Evolutionary conservation across 1,284 basidiomycete species (phyloP).

Genomic region (Ceratobasidium sp.): DNA sequence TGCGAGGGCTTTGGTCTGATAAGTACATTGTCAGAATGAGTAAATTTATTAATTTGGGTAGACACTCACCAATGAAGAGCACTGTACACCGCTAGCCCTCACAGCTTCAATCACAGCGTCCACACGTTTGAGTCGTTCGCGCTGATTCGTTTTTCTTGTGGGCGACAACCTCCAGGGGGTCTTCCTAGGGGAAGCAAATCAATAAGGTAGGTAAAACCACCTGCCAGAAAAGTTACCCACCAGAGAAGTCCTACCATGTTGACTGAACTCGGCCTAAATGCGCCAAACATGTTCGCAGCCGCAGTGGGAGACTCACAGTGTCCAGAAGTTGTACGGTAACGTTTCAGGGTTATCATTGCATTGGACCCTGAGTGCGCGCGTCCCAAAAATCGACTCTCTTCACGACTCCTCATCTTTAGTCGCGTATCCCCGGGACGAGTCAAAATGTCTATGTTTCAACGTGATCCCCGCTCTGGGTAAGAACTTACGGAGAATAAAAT

Average conservation of each 20-base stretch:
- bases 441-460: constrained; percentile 73
- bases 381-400: constrained; percentile 42
- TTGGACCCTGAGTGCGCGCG: constrained; percentile 41
- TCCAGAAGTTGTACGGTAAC: constrained; percentile 32
- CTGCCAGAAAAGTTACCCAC: constrained; percentile 56
- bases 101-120: constrained; percentile 94
- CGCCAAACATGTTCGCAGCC: constrained; percentile 71
- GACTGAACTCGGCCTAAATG: constrained; percentile 74
- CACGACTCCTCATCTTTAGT: constrained; percentile 40
- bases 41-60: not conserved
- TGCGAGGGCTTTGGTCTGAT: constrained; percentile 71
- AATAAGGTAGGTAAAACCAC: constrained; percentile 1
- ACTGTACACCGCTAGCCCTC: constrained; percentile 80
- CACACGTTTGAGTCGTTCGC: constrained; percentile 88
- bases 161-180: constrained; percentile 91
- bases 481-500: not conserved
- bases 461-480: constrained; percentile 68
- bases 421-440: constrained; percentile 36
- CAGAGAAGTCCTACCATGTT: constrained; percentile 81
- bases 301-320: not conserved
- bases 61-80: constrained; percentile 72
- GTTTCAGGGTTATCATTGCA: not conserved
- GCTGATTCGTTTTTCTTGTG: constrained; percentile 91
- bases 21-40: not conserved
- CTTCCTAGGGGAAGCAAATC: constrained; percentile 71